These are phyloP conservation scores for Nicotiana knightiana DNA, from an alignment of 257 asterid genomes.

Conservation along the genomic window DNA sequence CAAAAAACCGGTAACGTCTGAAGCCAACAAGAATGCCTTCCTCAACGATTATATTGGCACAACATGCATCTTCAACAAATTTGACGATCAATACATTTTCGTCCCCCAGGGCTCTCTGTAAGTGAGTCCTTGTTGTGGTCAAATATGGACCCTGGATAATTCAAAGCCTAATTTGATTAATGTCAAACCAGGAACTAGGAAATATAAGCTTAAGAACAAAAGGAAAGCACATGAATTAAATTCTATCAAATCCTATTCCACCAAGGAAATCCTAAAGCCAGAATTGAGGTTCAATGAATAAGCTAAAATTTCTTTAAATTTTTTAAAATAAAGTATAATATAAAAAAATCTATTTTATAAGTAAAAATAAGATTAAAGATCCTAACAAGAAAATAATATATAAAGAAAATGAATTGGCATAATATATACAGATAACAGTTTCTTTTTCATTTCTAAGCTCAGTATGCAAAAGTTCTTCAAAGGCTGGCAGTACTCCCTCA, in stretches of 20 bases:
- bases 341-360: background rate
- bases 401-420: background rate
- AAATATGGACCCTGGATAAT: slow-evolving; percentile 63
- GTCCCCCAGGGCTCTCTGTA: slow-evolving; percentile 67
- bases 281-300: background rate
- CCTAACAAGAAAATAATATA: background rate
- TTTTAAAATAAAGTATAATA: background rate
- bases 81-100: slow-evolving; percentile 63
- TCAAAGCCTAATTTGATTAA: background rate
- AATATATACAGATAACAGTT: background rate
- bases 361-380: background rate
- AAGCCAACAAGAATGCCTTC: slow-evolving; percentile 70
- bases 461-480: slow-evolving; percentile 10
- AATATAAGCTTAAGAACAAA: background rate
- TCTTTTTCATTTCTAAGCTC: background rate
- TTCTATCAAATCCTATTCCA: background rate
- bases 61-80: slow-evolving; percentile 29
- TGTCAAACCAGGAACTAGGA: slow-evolving; percentile 1
- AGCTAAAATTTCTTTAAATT: background rate
- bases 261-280: background rate
- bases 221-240: background rate
- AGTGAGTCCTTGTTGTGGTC: slow-evolving; percentile 47
- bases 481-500: background rate
- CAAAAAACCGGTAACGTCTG: slow-evolving; percentile 61
- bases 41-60: slow-evolving; percentile 23